These are phyloP conservation scores for Metschnikowia lunata DNA, from an alignment of 805 yeast species.

Conservation along the genomic window DNA sequence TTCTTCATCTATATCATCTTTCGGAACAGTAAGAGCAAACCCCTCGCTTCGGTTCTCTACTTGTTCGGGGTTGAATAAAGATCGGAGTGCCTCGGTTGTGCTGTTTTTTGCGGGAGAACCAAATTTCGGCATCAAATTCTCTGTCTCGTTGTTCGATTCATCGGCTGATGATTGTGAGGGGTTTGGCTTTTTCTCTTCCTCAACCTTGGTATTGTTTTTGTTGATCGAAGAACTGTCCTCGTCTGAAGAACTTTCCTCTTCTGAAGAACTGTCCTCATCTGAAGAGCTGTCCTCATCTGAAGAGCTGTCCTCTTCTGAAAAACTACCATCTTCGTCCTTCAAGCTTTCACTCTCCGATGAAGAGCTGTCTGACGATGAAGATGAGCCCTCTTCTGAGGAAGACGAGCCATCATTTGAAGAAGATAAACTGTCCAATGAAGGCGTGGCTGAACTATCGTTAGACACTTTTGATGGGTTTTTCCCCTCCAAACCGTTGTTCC, in stretches of 20 bases:
- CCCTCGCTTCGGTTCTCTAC: conserved; percentile 7
- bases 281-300: neutral
- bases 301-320: neutral
- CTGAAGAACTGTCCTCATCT: neutral
- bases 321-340: neutral
- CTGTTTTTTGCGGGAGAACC: conserved; percentile 34
- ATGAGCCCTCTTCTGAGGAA: neutral
- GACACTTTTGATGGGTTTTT: neutral
- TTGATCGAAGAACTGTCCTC: neutral
- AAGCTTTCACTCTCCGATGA: neutral
- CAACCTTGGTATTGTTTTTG: neutral
- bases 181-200: no score
- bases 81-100: conserved; percentile 57
- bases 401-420: neutral
- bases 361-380: neutral
- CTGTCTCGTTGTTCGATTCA: conserved; percentile 16
- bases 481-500: no score
- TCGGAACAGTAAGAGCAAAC: conserved; percentile 39
- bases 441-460: conserved; percentile 1
- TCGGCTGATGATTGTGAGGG: neutral
- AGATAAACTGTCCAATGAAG: neutral
- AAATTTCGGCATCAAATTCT: conserved; percentile 55
- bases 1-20: conserved; percentile 18
- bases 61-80: conserved; percentile 53
- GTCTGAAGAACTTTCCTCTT: neutral